phyloP scores from a whole-genome alignment of 345 rosid species.

The Anastatica hierochuntica region DNA sequence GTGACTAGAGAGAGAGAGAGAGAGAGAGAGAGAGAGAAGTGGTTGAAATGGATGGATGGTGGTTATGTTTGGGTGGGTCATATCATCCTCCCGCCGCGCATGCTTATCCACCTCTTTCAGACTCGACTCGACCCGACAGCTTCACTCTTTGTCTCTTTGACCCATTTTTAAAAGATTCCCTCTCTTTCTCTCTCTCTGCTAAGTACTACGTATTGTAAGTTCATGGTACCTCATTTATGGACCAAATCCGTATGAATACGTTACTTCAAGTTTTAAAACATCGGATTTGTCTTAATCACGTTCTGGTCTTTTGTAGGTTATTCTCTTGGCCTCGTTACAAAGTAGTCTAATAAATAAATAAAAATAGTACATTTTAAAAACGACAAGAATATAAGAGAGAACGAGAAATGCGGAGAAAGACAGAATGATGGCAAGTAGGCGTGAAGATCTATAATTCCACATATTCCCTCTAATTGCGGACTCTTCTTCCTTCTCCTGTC shows the following conservation, averaged over 20 bases:
- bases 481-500: too few species aligned
- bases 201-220: neutral
- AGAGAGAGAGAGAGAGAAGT: slow-evolving; percentile 10
- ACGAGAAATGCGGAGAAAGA: slow-evolving; percentile 26
- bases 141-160: slow-evolving; percentile 27
- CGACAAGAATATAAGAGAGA: neutral
- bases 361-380: neutral
- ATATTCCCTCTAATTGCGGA: slow-evolving; percentile 29
- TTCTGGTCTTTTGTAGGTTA: neutral
- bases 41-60: slow-evolving; percentile 11
- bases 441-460: slow-evolving; percentile 14
- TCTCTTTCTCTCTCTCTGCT: neutral
- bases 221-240: neutral
- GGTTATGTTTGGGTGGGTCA: slow-evolving; percentile 18
- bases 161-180: neutral
- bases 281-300: slow-evolving; percentile 11
- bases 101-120: slow-evolving; percentile 18
- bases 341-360: neutral
- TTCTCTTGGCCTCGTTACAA: too few species aligned
- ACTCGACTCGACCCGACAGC: slow-evolving; percentile 21
- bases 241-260: slow-evolving; percentile 18
- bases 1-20: slow-evolving; percentile 22
- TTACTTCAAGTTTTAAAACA: neutral
- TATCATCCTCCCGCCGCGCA: slow-evolving; percentile 20
- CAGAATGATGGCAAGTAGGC: slow-evolving; percentile 27